Evolutionary conservation across 1,284 basidiomycete species (phyloP).

Genomic region (Sporisorium sorghi): DNA sequence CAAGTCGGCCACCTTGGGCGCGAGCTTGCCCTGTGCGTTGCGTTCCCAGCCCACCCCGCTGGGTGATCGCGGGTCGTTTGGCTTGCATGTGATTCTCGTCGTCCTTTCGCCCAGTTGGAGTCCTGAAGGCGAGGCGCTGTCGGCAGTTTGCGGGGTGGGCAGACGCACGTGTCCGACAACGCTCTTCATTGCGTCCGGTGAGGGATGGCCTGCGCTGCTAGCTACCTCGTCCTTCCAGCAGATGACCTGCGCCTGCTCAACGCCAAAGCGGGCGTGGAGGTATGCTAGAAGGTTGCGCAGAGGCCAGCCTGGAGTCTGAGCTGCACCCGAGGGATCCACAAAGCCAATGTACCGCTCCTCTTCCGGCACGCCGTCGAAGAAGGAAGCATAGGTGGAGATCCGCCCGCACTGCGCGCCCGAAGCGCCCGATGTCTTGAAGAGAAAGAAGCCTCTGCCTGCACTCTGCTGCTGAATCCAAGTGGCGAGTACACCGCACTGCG

Average conservation of each 20-base stretch:
- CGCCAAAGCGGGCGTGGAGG: slow-evolving; percentile 66
- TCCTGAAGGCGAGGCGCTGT: neutral
- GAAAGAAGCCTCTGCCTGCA: slow-evolving; percentile 41
- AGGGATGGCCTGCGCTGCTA: neutral
- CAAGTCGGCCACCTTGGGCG: slow-evolving; percentile 87
- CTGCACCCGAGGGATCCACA: slow-evolving; percentile 85
- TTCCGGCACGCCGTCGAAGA: slow-evolving; percentile 72
- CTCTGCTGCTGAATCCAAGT: slow-evolving; percentile 22
- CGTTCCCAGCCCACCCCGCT: slow-evolving; percentile 93
- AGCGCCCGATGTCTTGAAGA: slow-evolving; percentile 14
- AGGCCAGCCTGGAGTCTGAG: slow-evolving; percentile 89
- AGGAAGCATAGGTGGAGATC: slow-evolving; percentile 59
- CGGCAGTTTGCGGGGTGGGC: neutral
- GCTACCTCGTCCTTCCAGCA: slow-evolving; percentile 62
- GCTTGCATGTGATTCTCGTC: slow-evolving; percentile 25
- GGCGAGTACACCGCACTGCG: slow-evolving; percentile 4
- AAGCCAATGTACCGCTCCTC: slow-evolving; percentile 72
- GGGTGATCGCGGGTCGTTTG: slow-evolving; percentile 69
- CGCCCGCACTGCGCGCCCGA: slow-evolving; percentile 14
- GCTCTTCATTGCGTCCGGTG: slow-evolving; percentile 8
- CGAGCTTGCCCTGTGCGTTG: slow-evolving; percentile 84
- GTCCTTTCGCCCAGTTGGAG: slow-evolving; percentile 7
- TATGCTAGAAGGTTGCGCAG: slow-evolving; percentile 88
- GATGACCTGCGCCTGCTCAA: slow-evolving; percentile 72
- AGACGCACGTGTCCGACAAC: slow-evolving; percentile 28